A percentile compares a stretch with the other conserved stretches of the same genome.
phyloP scores from a whole-genome alignment of 345 rosid genomes.

The Eucalyptus fibrosa region DNA sequence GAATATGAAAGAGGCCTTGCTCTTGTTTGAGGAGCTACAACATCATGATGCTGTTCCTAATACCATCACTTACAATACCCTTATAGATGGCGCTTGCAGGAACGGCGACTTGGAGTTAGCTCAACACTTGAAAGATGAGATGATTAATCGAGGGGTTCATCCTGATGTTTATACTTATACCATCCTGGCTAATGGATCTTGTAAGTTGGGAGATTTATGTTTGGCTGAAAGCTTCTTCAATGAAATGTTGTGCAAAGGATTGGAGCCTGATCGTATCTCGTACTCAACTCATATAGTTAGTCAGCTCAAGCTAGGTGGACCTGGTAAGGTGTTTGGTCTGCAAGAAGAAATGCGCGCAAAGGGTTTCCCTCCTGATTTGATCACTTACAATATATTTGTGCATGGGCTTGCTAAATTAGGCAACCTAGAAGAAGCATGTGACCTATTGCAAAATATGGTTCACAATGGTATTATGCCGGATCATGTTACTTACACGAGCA shows the following conservation, averaged over 20 bases:
- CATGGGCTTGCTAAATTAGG: slow-evolving; percentile 38
- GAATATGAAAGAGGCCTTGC: slow-evolving; percentile 43
- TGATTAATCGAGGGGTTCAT: slow-evolving; percentile 27
- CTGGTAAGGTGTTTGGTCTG: slow-evolving; percentile 30
- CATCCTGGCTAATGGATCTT: slow-evolving; percentile 43
- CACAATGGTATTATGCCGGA: slow-evolving; percentile 40
- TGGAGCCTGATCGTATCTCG: slow-evolving; percentile 41
- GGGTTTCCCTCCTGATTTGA: slow-evolving; percentile 36
- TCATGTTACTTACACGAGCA: slow-evolving; percentile 52
- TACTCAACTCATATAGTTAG: slow-evolving; percentile 36
- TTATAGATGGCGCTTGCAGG: slow-evolving; percentile 60
- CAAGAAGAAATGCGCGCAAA: slow-evolving; percentile 48
- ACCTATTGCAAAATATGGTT: slow-evolving; percentile 33
- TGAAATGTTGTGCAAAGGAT: slow-evolving; percentile 48
- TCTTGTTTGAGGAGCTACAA: slow-evolving; percentile 45
- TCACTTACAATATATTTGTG: slow-evolving; percentile 42
- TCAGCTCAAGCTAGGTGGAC: slow-evolving; percentile 41
- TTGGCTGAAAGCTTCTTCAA: slow-evolving; percentile 31
- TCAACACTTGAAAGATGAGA: slow-evolving; percentile 44
- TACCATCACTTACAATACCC: slow-evolving; percentile 49
- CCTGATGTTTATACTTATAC: slow-evolving; percentile 65
- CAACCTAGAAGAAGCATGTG: slow-evolving; percentile 29
- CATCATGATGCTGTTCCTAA: slow-evolving; percentile 22
- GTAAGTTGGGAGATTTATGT: slow-evolving; percentile 33
- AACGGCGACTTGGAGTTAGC: slow-evolving; percentile 38